Conservation (phyloP, 78 protist species). For the Dictyostelium brefeldianum region DNA sequence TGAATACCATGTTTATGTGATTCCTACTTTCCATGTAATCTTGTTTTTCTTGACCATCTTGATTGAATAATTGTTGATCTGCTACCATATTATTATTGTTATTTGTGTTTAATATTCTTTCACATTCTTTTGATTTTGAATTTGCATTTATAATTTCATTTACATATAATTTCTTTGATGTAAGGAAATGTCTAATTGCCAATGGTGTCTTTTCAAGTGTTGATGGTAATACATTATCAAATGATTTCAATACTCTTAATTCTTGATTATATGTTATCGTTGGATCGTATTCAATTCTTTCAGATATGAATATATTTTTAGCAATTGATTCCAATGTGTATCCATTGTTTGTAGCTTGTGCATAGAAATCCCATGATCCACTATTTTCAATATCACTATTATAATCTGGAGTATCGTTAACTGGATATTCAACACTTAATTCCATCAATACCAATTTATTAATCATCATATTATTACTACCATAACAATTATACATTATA, state of each 20-base stretch:
- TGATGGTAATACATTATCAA: slow-evolving; percentile 44
- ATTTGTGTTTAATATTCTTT: neutral
- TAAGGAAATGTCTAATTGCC: slow-evolving; percentile 68
- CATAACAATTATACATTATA: slow-evolving; percentile 76
- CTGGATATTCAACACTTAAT: slow-evolving; percentile 14
- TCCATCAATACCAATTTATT: neutral
- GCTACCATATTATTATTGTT: neutral
- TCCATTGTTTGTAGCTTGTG: slow-evolving; percentile 46
- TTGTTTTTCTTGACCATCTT: slow-evolving; percentile 12
- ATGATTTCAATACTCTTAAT: slow-evolving; percentile 39
- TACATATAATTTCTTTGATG: slow-evolving; percentile 32
- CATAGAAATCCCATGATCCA: slow-evolving; percentile 65
- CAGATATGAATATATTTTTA: slow-evolving; percentile 25
- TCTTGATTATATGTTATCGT: slow-evolving; percentile 61
- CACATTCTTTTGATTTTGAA: slow-evolving; percentile 14
- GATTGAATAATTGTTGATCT: neutral
- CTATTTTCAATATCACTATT: slow-evolving; percentile 52
- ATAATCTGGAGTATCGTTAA: neutral
- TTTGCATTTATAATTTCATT: slow-evolving; percentile 18
- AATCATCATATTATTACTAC: slow-evolving; percentile 45
- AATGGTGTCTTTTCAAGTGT: slow-evolving; percentile 37
- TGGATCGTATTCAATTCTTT: slow-evolving; percentile 16
- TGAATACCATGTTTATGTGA: slow-evolving; percentile 52
- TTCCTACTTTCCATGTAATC: slow-evolving; percentile 12
- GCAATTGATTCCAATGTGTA: slow-evolving; percentile 38